Evolutionary conservation across 768 basidiomycete genomes (phyloP), one percentile per base, ranked within the genome.

Genomic region (Glaciozyma antarctica): DNA sequence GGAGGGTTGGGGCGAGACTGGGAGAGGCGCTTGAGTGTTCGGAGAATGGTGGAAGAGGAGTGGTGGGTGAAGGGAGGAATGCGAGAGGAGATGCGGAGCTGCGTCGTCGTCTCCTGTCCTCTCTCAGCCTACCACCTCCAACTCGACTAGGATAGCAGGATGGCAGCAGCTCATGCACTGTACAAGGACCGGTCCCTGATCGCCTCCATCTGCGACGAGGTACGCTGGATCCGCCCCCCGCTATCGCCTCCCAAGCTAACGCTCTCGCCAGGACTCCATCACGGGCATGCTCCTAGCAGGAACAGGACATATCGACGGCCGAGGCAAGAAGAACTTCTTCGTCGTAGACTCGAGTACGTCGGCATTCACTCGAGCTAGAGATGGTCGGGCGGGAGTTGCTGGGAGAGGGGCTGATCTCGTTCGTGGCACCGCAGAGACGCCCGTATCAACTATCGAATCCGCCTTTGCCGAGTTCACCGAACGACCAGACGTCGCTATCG

Each of bases 171-270:
- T 48, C 53, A 55, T 6, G 19, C 53, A 19, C 17, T 52, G 60
- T 63, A 71, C 48, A 78, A 77, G 68, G 79, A 94, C 77, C 83
- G 94, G 62, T 87, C 82, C 66, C 79, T 98, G 49, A 82, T 99
- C 49, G 94, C 95, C 43, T 90, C 93, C 75, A 98, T 99, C 71
- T 95, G 94, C 48, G 95, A 98, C 77, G 95, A 99, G 81, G 94
- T 93, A 24, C 55, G 32, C 38, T 13, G 32, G 32, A 30, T 21
- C 30, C n/a, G 38, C 58, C 48, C 26, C 51, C 63, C 52, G 30
- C 22, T 16, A 57, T 49, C 22, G 51, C n/a, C 55, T 30, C 26
- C 24, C 44, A 21, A 26, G 26, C 41, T 26, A 26, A 17, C 49
- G 22, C 45, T 64, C 70, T 73, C 28, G 24, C 19, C 73, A 99